Evolutionary conservation across 2,329 filamentous ascomycete genomes (phyloP), one percentile per base, ranked within the genome.

Genomic region (Capronia coronata): DNA sequence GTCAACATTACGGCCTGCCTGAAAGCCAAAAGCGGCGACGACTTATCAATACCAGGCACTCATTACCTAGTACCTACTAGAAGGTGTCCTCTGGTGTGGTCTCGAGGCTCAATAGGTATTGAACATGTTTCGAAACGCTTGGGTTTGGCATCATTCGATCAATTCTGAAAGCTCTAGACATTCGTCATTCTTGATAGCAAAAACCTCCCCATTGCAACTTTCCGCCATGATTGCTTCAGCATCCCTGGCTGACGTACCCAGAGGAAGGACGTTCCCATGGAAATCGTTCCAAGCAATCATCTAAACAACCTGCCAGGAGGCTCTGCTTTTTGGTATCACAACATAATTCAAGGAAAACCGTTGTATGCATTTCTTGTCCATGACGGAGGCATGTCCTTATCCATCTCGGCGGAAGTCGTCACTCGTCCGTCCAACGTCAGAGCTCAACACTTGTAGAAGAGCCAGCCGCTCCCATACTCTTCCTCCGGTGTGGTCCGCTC

Each of bases 251-350:
- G 30, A 16, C 32, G 35, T 32, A 29, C 29, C 40, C 19, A 2
- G 30, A 13, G 9, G 30, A 27, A 10, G 5, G 10, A 27, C n/a
- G 5, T 49, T 42, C 50, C 46, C 50, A 46, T n/a, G n/a, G n/a
- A n/a, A n/a, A n/a, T n/a, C n/a, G n/a, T n/a, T n/a, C n/a, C 40
- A 19, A 46, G 48, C 30, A 18, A 38, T 37, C n/a, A 44, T 52
- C 44, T 44, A 51, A 43, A 14, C 29, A 29, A 22, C 19, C 27
- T 43, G 45, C 39, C 40, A 22, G 35, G 41, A 40, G 39, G 40
- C 48, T 11, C 40, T 53, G 54, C 54, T 56, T 56, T 56, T 54
- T 56, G 54, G 54, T 56, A 56, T 56, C 54, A 51, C 41, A 48
- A 54, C 43, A 49, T 23, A 27, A 41, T 21, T 19, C 44, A 54